phyloP scores from a whole-genome alignment of 2,329 filamentous ascomycete genomes.

The Aspergillus fumigatiaffinis region DNA sequence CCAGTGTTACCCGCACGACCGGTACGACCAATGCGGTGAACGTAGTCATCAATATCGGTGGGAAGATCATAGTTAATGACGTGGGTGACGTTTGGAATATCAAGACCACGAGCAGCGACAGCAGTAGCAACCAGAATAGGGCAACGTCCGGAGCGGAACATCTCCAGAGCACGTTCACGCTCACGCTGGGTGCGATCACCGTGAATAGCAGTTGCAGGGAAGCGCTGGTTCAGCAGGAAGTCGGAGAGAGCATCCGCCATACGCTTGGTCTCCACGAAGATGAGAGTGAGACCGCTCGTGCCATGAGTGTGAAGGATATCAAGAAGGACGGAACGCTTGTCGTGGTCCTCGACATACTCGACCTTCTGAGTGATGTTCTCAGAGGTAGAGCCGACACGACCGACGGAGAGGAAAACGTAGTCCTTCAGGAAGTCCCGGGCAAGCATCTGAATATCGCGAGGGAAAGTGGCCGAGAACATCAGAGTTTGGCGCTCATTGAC shows the following conservation, averaged over 20 bases:
- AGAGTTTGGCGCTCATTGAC: constrained; percentile 87
- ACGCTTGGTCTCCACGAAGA: constrained; percentile 99
- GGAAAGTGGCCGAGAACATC: constrained; percentile 99
- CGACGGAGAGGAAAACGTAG: constrained; percentile 97
- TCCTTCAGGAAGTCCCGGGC: constrained; percentile 98
- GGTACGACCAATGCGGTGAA: constrained; percentile 99
- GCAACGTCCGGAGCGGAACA: constrained; percentile 94
- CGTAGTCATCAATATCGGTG: constrained; percentile 97
- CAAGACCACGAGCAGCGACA: constrained; percentile 84
- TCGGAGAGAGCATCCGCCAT: constrained; percentile 98
- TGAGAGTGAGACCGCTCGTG: constrained; percentile 80
- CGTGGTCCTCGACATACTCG: constrained; percentile 92
- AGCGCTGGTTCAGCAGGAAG: constrained; percentile 97
- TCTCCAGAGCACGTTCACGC: constrained; percentile 94
- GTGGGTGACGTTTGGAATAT: constrained; percentile 95
- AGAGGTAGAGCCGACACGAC: constrained; percentile 97
- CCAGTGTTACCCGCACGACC: constrained; percentile 99
- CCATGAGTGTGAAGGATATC: constrained; percentile 92
- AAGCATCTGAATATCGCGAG: constrained; percentile 98
- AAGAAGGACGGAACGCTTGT: constrained; percentile 96
- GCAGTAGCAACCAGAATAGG: constrained; percentile 96
- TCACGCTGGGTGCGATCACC: constrained; percentile 98
- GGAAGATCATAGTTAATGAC: constrained; percentile 99
- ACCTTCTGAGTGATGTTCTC: constrained; percentile 99
- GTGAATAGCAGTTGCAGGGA: constrained; percentile 97